These are phyloP conservation scores for Trichoderma erinaceum DNA, from an alignment of 495 filamentous ascomycete genomes.

Conservation along the genomic window DNA sequence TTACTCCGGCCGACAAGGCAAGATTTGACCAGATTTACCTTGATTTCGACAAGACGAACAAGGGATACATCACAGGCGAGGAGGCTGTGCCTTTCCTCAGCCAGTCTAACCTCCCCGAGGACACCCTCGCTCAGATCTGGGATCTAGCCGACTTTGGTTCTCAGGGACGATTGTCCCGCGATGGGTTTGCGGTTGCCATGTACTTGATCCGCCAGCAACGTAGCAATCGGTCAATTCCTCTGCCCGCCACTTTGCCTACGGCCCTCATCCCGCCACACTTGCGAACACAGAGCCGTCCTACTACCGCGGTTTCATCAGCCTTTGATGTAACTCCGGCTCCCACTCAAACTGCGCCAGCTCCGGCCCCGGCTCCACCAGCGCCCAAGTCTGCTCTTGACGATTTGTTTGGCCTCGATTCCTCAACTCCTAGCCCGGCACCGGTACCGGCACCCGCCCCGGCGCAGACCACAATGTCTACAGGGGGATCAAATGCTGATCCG, in stretches of 20 bases:
- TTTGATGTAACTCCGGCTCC: conserved; percentile 29
- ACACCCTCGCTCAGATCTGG: conserved; percentile 92
- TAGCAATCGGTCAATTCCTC: conserved; percentile 49
- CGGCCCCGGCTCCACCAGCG: conserved; percentile 41
- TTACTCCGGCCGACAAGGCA: conserved; percentile 74
- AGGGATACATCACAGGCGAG: conserved; percentile 80
- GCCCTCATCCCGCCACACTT: conserved; percentile 85
- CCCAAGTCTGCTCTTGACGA: conserved; percentile 82
- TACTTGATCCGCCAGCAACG: conserved; percentile 88
- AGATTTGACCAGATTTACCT: conserved; percentile 80
- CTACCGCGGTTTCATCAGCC: conserved; percentile 39
- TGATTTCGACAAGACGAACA: conserved; percentile 69
- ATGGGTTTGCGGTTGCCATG: conserved; percentile 98
- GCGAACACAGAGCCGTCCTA: conserved; percentile 57
- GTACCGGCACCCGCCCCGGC: conserved; percentile 35
- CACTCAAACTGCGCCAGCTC: not conserved
- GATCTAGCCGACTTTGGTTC: conserved; percentile 92
- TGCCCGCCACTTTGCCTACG: conserved; percentile 70
- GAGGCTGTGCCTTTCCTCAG: conserved; percentile 94
- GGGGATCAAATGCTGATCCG: conserved; percentile 58
- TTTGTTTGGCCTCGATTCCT: conserved; percentile 79
- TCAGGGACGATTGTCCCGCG: conserved; percentile 72
- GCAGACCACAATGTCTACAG: conserved; percentile 63
- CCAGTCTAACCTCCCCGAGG: conserved; percentile 83
- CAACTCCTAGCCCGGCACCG: conserved; percentile 42